Evolutionary conservation across 371 early-diverging fungal species (phyloP).

Genomic region (Modicella reniformis): DNA sequence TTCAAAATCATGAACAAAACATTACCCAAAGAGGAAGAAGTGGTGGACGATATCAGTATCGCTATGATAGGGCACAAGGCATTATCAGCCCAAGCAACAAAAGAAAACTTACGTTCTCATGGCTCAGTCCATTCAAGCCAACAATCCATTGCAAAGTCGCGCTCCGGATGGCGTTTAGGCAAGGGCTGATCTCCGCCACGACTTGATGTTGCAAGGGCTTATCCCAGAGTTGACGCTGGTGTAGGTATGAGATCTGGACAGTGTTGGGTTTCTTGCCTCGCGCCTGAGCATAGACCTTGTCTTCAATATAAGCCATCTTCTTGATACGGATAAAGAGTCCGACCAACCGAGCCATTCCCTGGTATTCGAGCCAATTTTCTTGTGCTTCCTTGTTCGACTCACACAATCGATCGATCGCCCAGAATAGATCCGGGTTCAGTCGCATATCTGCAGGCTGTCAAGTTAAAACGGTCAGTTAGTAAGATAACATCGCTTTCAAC

Average conservation of each 20-base stretch:
- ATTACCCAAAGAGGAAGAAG: too few species aligned
- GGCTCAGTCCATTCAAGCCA: slow-evolving; percentile 46
- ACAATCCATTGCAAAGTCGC: slow-evolving; percentile 44
- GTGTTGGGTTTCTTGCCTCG: slow-evolving; percentile 51
- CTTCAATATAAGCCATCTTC: slow-evolving; percentile 46
- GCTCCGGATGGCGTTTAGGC: slow-evolving; percentile 40
- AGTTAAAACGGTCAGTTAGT: background rate
- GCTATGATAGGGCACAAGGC: too few species aligned
- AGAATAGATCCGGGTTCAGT: slow-evolving; percentile 49
- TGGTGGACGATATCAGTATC: too few species aligned
- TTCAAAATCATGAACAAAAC: background rate
- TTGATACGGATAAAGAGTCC: slow-evolving; percentile 53
- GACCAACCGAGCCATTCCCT: slow-evolving; percentile 39
- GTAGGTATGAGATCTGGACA: slow-evolving; percentile 45
- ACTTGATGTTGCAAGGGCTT: slow-evolving; percentile 53
- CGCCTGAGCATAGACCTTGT: slow-evolving; percentile 45
- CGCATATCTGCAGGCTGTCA: slow-evolving; percentile 51
- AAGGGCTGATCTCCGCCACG: slow-evolving; percentile 52
- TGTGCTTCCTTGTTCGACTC: slow-evolving; percentile 21
- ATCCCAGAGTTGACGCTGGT: slow-evolving; percentile 51
- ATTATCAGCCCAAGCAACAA: too few species aligned
- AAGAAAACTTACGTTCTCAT: slow-evolving; percentile 36
- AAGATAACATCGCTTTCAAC: background rate
- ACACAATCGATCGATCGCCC: slow-evolving; percentile 47
- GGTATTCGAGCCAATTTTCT: slow-evolving; percentile 45